These are phyloP conservation scores for Globisporangium uncinulatum DNA, from an alignment of 352 stramenopile species.

Conservation along the genomic window DNA sequence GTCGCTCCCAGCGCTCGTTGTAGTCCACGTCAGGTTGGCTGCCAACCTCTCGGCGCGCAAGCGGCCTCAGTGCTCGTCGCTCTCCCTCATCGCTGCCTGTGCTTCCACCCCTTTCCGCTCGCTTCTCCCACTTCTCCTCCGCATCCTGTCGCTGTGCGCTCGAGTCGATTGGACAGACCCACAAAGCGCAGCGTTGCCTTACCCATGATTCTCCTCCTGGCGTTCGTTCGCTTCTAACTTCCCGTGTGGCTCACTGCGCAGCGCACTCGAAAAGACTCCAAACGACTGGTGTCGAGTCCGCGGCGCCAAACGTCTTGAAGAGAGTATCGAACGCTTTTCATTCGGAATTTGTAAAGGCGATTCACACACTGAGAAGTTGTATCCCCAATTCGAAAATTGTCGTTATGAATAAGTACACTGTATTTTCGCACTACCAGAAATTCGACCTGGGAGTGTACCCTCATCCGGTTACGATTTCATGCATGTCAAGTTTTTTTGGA, in stretches of 20 bases:
- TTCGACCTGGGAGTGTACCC: neutral
- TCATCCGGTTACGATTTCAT: neutral
- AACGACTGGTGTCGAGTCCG: conserved; percentile 42
- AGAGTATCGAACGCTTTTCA: neutral
- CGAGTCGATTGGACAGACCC: neutral
- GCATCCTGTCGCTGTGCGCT: neutral
- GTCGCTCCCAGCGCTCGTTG: too few relatives aligned
- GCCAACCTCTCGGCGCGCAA: too few relatives aligned
- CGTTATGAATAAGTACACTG: neutral
- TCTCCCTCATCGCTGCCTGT: too few relatives aligned
- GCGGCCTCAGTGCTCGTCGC: too few relatives aligned
- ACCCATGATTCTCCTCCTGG: conserved; percentile 58
- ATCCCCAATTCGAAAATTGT: neutral
- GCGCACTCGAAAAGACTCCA: conserved; percentile 32
- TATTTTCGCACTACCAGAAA: neutral
- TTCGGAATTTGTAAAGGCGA: neutral
- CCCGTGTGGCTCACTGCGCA: conserved; percentile 36
- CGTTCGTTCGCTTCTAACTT: conserved; percentile 66
- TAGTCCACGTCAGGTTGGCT: too few relatives aligned
- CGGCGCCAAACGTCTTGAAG: neutral
- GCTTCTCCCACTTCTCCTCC: neutral
- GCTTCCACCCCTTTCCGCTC: too few relatives aligned
- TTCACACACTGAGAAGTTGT: neutral
- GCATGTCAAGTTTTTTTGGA: too few relatives aligned
- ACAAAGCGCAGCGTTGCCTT: conserved; percentile 14